Percentiles rank a stretch among this genome's conserved stretches.
Evolutionary conservation across 2,329 filamentous ascomycete species (phyloP).

Genomic region (Paraphaeosphaeria sporulosa): DNA sequence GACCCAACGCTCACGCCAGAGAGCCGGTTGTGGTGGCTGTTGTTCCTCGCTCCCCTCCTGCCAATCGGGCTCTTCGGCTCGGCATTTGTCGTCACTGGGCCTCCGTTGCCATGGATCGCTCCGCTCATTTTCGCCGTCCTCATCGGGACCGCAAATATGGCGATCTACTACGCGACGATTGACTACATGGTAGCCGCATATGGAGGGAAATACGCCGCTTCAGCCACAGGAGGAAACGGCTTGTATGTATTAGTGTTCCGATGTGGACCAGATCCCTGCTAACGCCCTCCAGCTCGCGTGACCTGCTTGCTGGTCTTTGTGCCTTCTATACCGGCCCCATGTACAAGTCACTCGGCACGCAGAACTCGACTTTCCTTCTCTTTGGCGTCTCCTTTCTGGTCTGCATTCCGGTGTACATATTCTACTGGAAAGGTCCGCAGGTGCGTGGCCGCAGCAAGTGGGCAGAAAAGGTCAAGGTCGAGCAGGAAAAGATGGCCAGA

Average conservation of each 20-base stretch:
- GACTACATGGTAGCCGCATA: constrained; percentile 81
- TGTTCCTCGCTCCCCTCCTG: constrained; percentile 66
- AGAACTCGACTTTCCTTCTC: constrained; percentile 51
- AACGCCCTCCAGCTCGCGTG: constrained; percentile 57
- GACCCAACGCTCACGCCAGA: constrained; percentile 65
- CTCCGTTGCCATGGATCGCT: constrained; percentile 70
- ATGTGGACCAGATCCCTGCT: neutral
- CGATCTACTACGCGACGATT: constrained; percentile 78
- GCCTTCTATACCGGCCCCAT: constrained; percentile 61
- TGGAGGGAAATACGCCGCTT: constrained; percentile 72
- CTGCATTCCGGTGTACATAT: constrained; percentile 61
- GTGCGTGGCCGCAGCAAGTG: constrained; percentile 54
- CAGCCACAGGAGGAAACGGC: constrained; percentile 78
- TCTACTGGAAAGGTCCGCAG: constrained; percentile 63
- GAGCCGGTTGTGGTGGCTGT: constrained; percentile 69
- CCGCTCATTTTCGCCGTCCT: constrained; percentile 54
- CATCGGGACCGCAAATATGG: constrained; percentile 74
- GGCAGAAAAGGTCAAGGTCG: constrained; percentile 30
- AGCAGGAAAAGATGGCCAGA: constrained; percentile 28
- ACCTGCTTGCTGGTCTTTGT: constrained; percentile 75
- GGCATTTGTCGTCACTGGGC: constrained; percentile 64
- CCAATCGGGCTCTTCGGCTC: constrained; percentile 75
- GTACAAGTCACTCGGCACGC: constrained; percentile 37
- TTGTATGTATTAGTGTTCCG: constrained; percentile 50
- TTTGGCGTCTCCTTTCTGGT: constrained; percentile 59